phyloP scores from a whole-genome alignment of 805 yeast genomes.

The Lachancea fermentati region DNA sequence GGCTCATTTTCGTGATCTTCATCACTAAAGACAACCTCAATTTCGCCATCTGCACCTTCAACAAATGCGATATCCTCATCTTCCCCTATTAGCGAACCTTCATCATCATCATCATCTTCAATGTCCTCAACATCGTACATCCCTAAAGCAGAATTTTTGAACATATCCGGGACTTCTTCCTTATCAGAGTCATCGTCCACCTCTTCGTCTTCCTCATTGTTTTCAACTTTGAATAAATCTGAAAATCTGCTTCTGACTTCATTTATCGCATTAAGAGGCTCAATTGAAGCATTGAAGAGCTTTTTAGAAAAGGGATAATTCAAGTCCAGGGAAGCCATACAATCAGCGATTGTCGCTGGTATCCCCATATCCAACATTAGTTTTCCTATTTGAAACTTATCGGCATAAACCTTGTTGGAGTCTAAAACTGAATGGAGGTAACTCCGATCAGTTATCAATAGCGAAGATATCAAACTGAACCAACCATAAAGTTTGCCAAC shows the following conservation, averaged over 20 bases:
- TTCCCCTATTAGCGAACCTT: slow-evolving; percentile 42
- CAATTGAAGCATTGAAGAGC: slow-evolving; percentile 53
- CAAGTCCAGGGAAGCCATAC: slow-evolving; percentile 63
- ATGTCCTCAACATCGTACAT: slow-evolving; percentile 84
- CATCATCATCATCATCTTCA: slow-evolving; percentile 55
- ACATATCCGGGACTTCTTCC: slow-evolving; percentile 77
- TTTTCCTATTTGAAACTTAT: slow-evolving; percentile 58
- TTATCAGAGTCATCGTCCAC: slow-evolving; percentile 54
- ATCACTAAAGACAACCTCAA: slow-evolving; percentile 31
- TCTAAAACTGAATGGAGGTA: slow-evolving; percentile 40
- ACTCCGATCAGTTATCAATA: slow-evolving; percentile 29
- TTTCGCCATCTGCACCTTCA: slow-evolving; percentile 33
- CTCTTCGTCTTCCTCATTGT: slow-evolving; percentile 51
- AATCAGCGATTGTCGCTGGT: slow-evolving; percentile 49
- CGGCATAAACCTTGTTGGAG: slow-evolving; percentile 46
- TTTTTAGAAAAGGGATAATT: slow-evolving; percentile 63
- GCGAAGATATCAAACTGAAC: slow-evolving; percentile 26
- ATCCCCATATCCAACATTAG: slow-evolving; percentile 64
- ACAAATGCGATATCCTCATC: slow-evolving; percentile 39
- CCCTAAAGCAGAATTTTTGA: slow-evolving; percentile 85
- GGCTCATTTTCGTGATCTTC: slow-evolving; percentile 23
- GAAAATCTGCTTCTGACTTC: slow-evolving; percentile 51
- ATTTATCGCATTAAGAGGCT: slow-evolving; percentile 53
- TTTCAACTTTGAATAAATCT: slow-evolving; percentile 51
- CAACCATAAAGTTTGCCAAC: slow-evolving; percentile 28